Evolutionary conservation across 1,284 basidiomycete species (phyloP).

Genomic region (Mycena sp.): DNA sequence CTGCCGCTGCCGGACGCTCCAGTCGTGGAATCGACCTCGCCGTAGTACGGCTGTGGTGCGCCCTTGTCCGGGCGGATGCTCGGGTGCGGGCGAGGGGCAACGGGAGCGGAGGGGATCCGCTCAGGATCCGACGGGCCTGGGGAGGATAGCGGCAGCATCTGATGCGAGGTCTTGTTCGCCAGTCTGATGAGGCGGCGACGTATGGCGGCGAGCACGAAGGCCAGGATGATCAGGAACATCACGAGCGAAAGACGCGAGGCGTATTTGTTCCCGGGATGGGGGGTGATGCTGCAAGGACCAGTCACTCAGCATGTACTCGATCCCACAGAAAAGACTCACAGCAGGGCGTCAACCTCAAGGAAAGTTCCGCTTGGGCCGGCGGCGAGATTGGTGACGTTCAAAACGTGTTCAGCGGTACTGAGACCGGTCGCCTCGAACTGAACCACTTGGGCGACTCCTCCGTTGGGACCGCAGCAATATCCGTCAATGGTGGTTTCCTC

Average conservation of each 20-base stretch:
- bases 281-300: neutral
- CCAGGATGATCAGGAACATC: neutral
- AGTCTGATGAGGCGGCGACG: neutral
- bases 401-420: neutral
- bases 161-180: neutral
- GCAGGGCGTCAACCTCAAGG: too few relatives aligned
- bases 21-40: neutral
- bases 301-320: too few relatives aligned
- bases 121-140: neutral
- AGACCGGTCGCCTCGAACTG: constrained; percentile 17
- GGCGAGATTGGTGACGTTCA: constrained; percentile 19
- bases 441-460: constrained; percentile 16
- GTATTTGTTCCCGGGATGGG: neutral
- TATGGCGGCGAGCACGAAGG: neutral
- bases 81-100: neutral
- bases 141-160: neutral
- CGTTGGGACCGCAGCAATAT: constrained; percentile 15
- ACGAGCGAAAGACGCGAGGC: neutral
- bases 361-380: too few relatives aligned
- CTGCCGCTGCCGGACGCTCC: neutral
- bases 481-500: constrained; percentile 16
- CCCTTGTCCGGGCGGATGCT: neutral
- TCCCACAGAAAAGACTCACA: too few relatives aligned
- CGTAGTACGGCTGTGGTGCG: neutral
- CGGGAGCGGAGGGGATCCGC: neutral